Percentiles rank a stretch among this genome's conserved stretches.
Evolutionary conservation across 768 basidiomycete genomes (phyloP).

Genomic region (Hortiboletus campestris): DNA sequence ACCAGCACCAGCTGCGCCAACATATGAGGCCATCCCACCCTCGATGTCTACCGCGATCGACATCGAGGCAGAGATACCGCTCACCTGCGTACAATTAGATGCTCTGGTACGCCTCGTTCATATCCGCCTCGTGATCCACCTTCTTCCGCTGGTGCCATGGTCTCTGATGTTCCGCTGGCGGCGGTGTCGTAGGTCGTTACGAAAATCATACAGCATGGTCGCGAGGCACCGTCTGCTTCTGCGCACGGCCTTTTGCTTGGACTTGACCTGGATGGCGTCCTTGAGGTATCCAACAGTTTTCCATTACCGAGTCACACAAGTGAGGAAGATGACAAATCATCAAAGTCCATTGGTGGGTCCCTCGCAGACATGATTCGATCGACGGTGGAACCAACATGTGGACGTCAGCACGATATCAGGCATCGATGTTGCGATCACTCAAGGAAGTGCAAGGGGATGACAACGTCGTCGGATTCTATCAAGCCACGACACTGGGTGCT

Average conservation of each 20-base stretch:
- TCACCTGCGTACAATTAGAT: conserved; percentile 80
- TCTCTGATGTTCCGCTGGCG: conserved; percentile 14
- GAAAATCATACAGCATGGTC: conserved; percentile 91
- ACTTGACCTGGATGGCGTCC: conserved; percentile 85
- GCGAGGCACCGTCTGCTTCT: conserved; percentile 69
- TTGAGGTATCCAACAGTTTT: conserved; percentile 92
- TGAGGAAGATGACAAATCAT: conserved; percentile 82
- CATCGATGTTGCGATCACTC: conserved; percentile 80
- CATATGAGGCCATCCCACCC: conserved; percentile 84
- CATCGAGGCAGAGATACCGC: conserved; percentile 84
- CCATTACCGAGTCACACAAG: conserved; percentile 69
- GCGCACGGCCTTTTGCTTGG: conserved; percentile 87
- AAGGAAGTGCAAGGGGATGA: conserved; percentile 92
- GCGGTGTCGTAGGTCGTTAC: conserved; percentile 66
- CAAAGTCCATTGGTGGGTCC: conserved; percentile 67
- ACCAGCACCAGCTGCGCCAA: conserved; percentile 60
- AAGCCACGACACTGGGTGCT: conserved; percentile 80
- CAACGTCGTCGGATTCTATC: conserved; percentile 92
- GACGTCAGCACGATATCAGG: conserved; percentile 70
- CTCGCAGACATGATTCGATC: conserved; percentile 3
- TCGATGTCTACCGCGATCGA: conserved; percentile 93
- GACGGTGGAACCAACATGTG: neutral
- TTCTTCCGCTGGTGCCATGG: neutral
- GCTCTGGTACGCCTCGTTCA: conserved; percentile 62
- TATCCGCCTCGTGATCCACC: conserved; percentile 8